Conservation (phyloP, 352 stramenopile genomes). For the Phytopythium chamaehyphon region DNA sequence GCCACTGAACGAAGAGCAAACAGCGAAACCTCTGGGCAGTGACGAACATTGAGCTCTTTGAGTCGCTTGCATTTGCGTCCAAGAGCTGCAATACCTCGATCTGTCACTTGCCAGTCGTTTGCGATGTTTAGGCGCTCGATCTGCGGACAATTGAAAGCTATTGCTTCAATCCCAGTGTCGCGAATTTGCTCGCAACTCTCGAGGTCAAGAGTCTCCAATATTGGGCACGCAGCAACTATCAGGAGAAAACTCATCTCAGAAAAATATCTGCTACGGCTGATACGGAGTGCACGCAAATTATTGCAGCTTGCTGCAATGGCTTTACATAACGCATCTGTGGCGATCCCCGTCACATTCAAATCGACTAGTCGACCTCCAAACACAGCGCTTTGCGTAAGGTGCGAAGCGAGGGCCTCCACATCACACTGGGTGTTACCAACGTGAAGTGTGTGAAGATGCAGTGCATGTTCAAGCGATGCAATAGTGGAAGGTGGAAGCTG, state of each 20-base stretch:
- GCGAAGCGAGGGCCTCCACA: slow-evolving; percentile 27
- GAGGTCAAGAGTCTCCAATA: slow-evolving; percentile 48
- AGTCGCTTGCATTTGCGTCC: slow-evolving; percentile 24
- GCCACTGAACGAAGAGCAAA: slow-evolving; percentile 31
- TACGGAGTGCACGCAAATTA: slow-evolving; percentile 37
- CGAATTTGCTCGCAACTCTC: slow-evolving; percentile 74
- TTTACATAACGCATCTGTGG: slow-evolving; percentile 55
- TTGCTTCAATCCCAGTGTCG: slow-evolving; percentile 29
- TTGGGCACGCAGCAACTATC: slow-evolving; percentile 26
- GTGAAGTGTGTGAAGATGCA: slow-evolving; percentile 35
- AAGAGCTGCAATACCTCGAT: slow-evolving; percentile 31
- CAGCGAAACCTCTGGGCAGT: slow-evolving; percentile 63
- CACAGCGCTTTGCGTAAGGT: slow-evolving; percentile 10
- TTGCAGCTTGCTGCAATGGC: slow-evolving; percentile 28
- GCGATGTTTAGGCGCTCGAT: slow-evolving; percentile 56
- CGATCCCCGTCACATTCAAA: slow-evolving; percentile 55
- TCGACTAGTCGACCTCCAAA: slow-evolving; percentile 32
- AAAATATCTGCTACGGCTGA: slow-evolving; percentile 78
- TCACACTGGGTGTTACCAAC: slow-evolving; percentile 61
- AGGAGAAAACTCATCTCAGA: slow-evolving; percentile 45
- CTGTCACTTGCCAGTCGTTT: slow-evolving; percentile 74
- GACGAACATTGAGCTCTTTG: slow-evolving; percentile 41
- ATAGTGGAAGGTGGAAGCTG: slow-evolving; percentile 28
- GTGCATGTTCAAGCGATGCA: slow-evolving; percentile 17
- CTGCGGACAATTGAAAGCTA: slow-evolving; percentile 26